Percentiles rank a stretch among this genome's conserved stretches.
These are phyloP conservation scores for Rhododendron henanense DNA, from an alignment of 148 eudicot species.

Conservation along the genomic window DNA sequence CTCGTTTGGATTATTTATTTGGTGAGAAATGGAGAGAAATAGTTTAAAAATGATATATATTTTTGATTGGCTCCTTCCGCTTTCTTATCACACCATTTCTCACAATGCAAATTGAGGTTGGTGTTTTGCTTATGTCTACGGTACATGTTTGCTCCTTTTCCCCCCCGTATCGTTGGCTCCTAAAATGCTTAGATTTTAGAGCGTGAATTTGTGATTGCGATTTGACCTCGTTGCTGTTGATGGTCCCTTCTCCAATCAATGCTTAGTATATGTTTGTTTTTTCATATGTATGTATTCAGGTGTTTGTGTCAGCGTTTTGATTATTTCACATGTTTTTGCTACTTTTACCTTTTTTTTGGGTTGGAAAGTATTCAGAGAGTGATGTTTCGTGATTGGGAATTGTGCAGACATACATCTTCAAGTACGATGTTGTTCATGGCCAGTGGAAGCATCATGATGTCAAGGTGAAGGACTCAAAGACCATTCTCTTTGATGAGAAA, in stretches of 20 bases:
- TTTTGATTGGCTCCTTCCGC: not conserved
- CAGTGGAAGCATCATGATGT: constrained; percentile 47
- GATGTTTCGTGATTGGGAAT: not conserved
- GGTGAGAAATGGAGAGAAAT: too few species aligned
- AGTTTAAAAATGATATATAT: too few species aligned
- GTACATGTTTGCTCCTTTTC: not conserved
- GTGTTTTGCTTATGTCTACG: not conserved
- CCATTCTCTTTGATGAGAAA: constrained; percentile 47
- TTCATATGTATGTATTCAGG: too few species aligned
- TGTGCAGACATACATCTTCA: constrained; percentile 54
- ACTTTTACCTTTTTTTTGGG: not conserved
- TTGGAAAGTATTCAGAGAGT: not conserved
- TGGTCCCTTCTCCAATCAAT: not conserved
- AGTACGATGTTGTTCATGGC: constrained; percentile 52
- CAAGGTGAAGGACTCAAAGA: constrained; percentile 43
- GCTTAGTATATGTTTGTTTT: not conserved
- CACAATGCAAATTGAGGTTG: not conserved
- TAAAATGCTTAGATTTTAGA: not conserved
- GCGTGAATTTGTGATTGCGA: not conserved
- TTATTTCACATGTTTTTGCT: not conserved
- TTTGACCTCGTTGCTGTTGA: not conserved
- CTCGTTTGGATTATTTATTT: not conserved
- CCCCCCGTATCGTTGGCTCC: not conserved
- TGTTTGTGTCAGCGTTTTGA: not conserved
- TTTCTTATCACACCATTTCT: not conserved